phyloP scores from a whole-genome alignment of 805 yeast species.

The Starmerella etchellsii region DNA sequence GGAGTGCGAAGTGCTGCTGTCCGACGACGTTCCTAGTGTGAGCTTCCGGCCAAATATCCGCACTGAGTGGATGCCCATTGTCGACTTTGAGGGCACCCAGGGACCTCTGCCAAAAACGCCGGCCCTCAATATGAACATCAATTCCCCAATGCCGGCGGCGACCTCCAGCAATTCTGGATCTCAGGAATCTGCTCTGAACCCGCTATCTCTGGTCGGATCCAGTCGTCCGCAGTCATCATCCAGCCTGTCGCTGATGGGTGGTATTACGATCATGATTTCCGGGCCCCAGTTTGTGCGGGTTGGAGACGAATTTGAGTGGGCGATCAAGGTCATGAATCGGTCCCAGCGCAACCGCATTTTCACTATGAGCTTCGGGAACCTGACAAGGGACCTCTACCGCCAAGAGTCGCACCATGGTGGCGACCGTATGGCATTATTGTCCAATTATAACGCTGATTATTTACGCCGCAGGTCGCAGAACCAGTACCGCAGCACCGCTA shows the following conservation, averaged over 20 bases:
- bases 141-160: constrained; percentile 12
- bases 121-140: constrained; percentile 13
- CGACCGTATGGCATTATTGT: constrained; percentile 1
- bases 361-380: constrained; percentile 29
- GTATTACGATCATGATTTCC: constrained; percentile 41
- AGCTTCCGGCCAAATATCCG: constrained; percentile 6
- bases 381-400: neutral
- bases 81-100: constrained; percentile 21
- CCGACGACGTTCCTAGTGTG: neutral
- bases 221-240: neutral
- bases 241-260: constrained; percentile 20
- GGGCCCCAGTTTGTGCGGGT: constrained; percentile 50
- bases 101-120: constrained; percentile 25
- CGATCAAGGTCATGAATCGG: constrained; percentile 51
- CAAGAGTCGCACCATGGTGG: neutral
- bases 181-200: too few species aligned
- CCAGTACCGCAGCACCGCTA: constrained; percentile 20
- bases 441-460: constrained; percentile 9
- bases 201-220: constrained; percentile 9
- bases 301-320: constrained; percentile 52
- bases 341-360: constrained; percentile 40
- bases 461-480: constrained; percentile 8
- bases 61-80: constrained; percentile 20
- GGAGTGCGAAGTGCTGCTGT: constrained; percentile 13
- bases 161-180: neutral